A percentile compares a stretch with the other conserved stretches of the same genome.
Evolutionary conservation across 805 yeast species (phyloP).

Genomic region (Candida yuanshanica): DNA sequence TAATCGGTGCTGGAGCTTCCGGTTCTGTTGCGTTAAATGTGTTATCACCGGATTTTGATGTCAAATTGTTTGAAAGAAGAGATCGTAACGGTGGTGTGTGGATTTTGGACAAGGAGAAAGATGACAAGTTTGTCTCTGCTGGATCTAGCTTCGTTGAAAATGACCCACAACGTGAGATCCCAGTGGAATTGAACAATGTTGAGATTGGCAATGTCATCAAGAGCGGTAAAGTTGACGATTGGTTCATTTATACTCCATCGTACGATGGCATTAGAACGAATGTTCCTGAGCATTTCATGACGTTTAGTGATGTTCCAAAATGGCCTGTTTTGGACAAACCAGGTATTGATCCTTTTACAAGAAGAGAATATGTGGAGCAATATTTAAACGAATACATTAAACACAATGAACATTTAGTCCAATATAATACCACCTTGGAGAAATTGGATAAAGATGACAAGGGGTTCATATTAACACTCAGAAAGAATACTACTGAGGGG

Average conservation of each 20-base stretch:
- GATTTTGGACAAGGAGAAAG: constrained; percentile 25
- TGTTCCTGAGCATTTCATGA: constrained; percentile 36
- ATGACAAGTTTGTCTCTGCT: constrained; percentile 2
- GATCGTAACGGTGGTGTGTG: constrained; percentile 37
- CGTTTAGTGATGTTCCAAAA: constrained; percentile 32
- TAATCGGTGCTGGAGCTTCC: constrained; percentile 45
- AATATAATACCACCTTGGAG: constrained; percentile 31
- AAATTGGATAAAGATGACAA: constrained; percentile 20
- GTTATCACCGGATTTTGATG: constrained; percentile 31
- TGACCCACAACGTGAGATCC: constrained; percentile 2
- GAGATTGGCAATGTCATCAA: constrained; percentile 2
- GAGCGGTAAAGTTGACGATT: constrained; percentile 1
- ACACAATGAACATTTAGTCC: background rate
- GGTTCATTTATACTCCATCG: constrained; percentile 6
- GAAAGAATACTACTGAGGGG: constrained; percentile 30
- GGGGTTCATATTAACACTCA: constrained; percentile 27
- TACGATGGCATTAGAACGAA: constrained; percentile 7
- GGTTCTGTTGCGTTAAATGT: constrained; percentile 33
- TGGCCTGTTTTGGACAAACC: background rate
- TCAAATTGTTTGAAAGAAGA: constrained; percentile 36
- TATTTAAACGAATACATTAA: constrained; percentile 10
- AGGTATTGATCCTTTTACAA: constrained; percentile 12
- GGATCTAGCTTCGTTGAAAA: constrained; percentile 1
- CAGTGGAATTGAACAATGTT: background rate
- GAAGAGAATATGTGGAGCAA: constrained; percentile 7